Evolutionary conservation across 2,329 filamentous ascomycete genomes (phyloP), one percentile per base, ranked within the genome.

Genomic region (Talaromyces sp.): DNA sequence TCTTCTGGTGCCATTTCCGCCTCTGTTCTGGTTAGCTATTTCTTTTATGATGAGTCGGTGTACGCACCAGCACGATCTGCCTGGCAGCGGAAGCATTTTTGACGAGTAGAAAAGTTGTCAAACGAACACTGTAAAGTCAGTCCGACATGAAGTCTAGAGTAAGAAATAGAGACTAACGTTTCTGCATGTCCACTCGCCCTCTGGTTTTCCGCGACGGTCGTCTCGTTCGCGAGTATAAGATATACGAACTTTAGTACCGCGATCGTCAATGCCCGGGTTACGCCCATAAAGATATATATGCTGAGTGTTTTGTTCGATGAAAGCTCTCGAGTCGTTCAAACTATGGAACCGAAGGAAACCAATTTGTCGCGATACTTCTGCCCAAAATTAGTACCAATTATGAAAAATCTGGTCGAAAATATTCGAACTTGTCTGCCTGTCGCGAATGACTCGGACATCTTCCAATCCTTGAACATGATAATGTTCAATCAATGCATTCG

Each of bases 51-150:
- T 25, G 5, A 25, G 5, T 15, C 4, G 10, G 8, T 29, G n/a
- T 53, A 73, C 81, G 70, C 75, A 86, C 85, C 82, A 66, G 82
- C 81, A 71, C 81, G 80, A 19, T 82, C 81, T 10, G 80, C 79
- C 70, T 86, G 84, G 71, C 87, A 89, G 53, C 85, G 82, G 71
- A 85, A 88, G 71, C 87, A 89, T 64, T 82, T 79, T 15, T 78
- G 75, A 51, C 86, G 81, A 56, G 83, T 82, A 5, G 85, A 79
- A 69, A 84, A 89, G 70, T 89, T 89, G 63, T 83, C 76, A 65
- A 84, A 79, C 29, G 78, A 76, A 73, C 85, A 87, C 86, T 88
- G 59, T 47, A 65, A 19, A 36, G 40, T 67, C 45, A 67, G 65
- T 29, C 11, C 17, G 15, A 15, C 3, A 6, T 22, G 2, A 22